Percentiles rank a stretch among this genome's conserved stretches.
phyloP scores from a whole-genome alignment of 495 filamentous ascomycete species.

The Tirmania nivea region DNA sequence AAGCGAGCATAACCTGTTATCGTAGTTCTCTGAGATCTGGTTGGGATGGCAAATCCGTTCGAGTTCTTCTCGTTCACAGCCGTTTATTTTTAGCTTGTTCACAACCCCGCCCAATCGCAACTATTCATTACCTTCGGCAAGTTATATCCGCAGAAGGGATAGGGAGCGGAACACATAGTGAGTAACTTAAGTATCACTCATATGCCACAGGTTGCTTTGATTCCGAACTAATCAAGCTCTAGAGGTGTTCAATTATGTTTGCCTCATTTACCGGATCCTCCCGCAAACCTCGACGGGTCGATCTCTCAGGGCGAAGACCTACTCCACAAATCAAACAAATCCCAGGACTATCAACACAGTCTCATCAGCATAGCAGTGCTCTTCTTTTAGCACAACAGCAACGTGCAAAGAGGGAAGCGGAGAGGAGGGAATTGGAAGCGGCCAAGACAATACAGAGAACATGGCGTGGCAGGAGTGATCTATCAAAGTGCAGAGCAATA shows the following conservation, averaged over 20 bases:
- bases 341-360: conserved; percentile 28
- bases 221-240: too few relatives aligned
- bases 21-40: too few relatives aligned
- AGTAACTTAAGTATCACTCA: too few relatives aligned
- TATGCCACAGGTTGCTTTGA: too few relatives aligned
- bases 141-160: too few relatives aligned
- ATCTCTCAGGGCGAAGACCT: conserved; percentile 64
- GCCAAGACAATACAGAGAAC: conserved; percentile 50
- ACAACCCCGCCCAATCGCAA: too few relatives aligned
- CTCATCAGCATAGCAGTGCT: conserved; percentile 35
- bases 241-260: conserved; percentile 39
- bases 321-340: conserved; percentile 44
- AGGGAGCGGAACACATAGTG: too few relatives aligned
- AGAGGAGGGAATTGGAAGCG: conserved; percentile 58
- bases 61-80: too few relatives aligned
- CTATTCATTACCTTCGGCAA: too few relatives aligned
- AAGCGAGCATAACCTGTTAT: too few relatives aligned
- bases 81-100: too few relatives aligned
- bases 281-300: conserved; percentile 70
- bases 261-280: conserved; percentile 73
- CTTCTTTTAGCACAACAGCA: conserved; percentile 73
- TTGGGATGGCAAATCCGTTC: too few relatives aligned
- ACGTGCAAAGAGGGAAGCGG: conserved; percentile 53
- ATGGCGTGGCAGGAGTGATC: conserved; percentile 60
- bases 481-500: conserved; percentile 31